Base-by-base conservation (phyloP, 805 yeast genomes). In the Naumovozyma dairenensis region DNA sequence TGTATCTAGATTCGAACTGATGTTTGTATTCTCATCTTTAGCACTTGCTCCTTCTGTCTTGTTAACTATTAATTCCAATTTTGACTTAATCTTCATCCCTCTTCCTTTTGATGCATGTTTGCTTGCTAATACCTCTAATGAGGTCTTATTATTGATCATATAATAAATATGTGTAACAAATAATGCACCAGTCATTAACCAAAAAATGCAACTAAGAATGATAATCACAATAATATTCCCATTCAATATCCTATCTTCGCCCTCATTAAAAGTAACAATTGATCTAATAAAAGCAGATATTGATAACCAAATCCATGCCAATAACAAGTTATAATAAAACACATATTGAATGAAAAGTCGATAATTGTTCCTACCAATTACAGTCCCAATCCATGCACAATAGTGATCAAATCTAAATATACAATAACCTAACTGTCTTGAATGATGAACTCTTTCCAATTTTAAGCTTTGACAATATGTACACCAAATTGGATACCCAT, bases 401-500 rank as follows among this genome's bases (percentile, higher is more conserved):
- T 67, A 79, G 53, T 87, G 97, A 56, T 87, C 97, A 65, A 82
- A 80, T 37, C 69, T 65, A 0, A 82, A 74, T 0, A 86, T 74
- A 49, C 94, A 84, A 16, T 56, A 49, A 2, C 66, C 67, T 33
- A 60, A 33, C 31, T 69, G 64, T 3, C 70, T 63, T 25, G 86
- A 77, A 49, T 83, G 96, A 44, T 75, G 89, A 0, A 81, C 55
- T 33, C 96, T 63, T 17, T 73, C 69, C 1, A 77, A 66, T 48
- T 82, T 84, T 20, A 82, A 55, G 4, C 78, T 67, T 31, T 70
- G 62, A 51, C 95, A 83, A 8, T 59, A 54, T 1, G 79, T 57
- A 49, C 95, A 85, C 76, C 82, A 87, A 18, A 63, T 62, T 0
- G 95, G 93, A 42, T 68, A 73, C 0, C 97, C 96, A 36, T 70